Evolutionary conservation across 139 green algal species (phyloP).

Genomic region (Ettlia oleoabundans): DNA sequence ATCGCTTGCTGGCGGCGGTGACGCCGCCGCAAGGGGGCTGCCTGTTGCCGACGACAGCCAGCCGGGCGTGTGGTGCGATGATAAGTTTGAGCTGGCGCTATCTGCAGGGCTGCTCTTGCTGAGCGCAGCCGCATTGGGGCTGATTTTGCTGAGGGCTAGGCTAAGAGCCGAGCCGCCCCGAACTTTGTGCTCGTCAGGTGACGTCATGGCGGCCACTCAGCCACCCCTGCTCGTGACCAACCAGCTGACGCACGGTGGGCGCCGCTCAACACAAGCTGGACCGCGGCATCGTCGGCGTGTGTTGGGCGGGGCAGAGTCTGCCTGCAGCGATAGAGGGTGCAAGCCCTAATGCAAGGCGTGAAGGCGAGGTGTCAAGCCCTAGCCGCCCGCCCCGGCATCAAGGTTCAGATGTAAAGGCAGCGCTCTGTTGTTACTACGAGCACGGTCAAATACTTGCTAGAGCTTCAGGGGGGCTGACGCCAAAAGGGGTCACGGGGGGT

Average conservation of each 20-base stretch:
- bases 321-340: background rate
- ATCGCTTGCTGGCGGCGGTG: background rate
- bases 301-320: background rate
- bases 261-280: too few relatives aligned
- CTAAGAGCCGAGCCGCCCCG: constrained; percentile 26
- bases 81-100: background rate
- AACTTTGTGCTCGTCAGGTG: constrained; percentile 13
- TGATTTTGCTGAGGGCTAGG: background rate
- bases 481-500: too few relatives aligned
- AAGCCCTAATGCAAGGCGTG: background rate
- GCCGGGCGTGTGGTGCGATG: background rate
- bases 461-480: too few relatives aligned
- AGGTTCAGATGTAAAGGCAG: too few relatives aligned
- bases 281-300: background rate
- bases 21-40: background rate
- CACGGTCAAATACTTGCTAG: too few relatives aligned
- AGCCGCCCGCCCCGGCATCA: too few relatives aligned
- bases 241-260: background rate
- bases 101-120: constrained; percentile 20
- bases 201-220: background rate
- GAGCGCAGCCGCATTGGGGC: background rate
- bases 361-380: too few relatives aligned
- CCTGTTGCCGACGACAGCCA: background rate
- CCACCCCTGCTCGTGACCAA: too few relatives aligned
- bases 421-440: too few relatives aligned